phyloP scores from a whole-genome alignment of 257 asterid species.

The Solanum clarkiae region DNA sequence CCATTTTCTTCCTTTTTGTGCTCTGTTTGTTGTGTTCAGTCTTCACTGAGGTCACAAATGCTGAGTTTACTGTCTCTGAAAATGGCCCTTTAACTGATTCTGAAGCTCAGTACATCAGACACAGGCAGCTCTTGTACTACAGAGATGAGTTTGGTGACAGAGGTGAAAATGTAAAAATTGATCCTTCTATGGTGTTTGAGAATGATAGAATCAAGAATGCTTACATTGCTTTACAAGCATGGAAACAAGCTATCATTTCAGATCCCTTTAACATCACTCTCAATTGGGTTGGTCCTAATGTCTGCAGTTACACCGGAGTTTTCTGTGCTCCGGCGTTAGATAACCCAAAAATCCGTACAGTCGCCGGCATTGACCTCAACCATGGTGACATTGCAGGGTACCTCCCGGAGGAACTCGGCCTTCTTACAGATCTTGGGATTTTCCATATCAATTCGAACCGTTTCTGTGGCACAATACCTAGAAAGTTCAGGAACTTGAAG shows the following conservation, averaged over 20 bases:
- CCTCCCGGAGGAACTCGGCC: constrained; percentile 73
- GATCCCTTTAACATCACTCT: constrained; percentile 58
- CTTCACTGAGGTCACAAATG: neutral
- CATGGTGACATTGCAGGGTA: constrained; percentile 91
- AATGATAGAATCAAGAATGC: constrained; percentile 54
- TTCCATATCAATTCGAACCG: constrained; percentile 78
- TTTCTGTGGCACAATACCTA: constrained; percentile 65
- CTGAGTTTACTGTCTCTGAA: constrained; percentile 5
- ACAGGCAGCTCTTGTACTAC: constrained; percentile 65
- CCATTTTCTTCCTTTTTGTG: neutral
- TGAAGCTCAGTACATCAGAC: constrained; percentile 40
- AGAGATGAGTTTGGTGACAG: constrained; percentile 66
- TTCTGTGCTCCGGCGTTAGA: constrained; percentile 69
- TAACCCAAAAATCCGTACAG: constrained; percentile 36
- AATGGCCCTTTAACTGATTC: constrained; percentile 51
- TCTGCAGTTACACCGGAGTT: constrained; percentile 58
- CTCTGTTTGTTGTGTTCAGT: constrained; percentile 5
- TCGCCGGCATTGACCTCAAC: constrained; percentile 78
- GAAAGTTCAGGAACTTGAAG: constrained; percentile 39
- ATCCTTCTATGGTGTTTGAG: constrained; percentile 54
- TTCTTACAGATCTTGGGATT: constrained; percentile 68
- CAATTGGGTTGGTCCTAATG: constrained; percentile 69
- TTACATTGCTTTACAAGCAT: constrained; percentile 80
- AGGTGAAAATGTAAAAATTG: constrained; percentile 60
- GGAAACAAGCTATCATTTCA: constrained; percentile 79